Base-by-base conservation (phyloP, 2,329 filamentous ascomycete species). In the Daldinia sp. region DNA sequence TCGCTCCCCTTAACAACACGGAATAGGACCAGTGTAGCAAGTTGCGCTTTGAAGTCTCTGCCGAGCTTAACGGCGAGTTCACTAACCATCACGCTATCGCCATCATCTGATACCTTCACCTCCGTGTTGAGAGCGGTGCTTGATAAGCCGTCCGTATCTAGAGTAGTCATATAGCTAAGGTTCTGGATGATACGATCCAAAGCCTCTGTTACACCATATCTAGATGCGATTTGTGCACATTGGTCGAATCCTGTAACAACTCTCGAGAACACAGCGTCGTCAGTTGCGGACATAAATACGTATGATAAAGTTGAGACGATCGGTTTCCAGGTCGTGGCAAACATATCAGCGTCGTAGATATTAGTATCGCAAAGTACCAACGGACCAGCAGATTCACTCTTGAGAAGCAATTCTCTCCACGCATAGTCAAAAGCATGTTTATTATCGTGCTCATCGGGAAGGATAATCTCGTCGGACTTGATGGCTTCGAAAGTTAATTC, bases 281-380 rank as follows among this genome's bases (percentile, higher is more conserved):
- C 96, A 0, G 93, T 96, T 13, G 96, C 96, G 32, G 94, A 98
- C 90, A 98, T 96, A 80, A 99, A 99, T 3, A 99, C 95, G 74
- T 98, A 99, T 10, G 95, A 96, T 56, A 99, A 81, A 0, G 96
- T 98, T 3, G 95, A 94, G 34, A 99, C 85, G 50, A 99, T 93
- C 0, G 96, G 94, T 74, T 88, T 93, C 95, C 96, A 99, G 0
- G 94, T 97, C 19, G 93, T 91, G 59, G 91, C 89, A 76, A 99
- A 99, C 92, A 99, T 97, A 74, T 99, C 94, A 3, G 94, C 92
- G 77, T 99, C 96, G 76, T 93, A 99, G 35, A 96, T 88, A 74
- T 97, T 98, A 3, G 94, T 97, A 69, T 96, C 86, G 75, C 93
- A 96, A 27, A 94, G 82, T 30, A 90, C 80, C 43, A 98, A 82